Conservation (phyloP, 345 rosid species). For the Lepidium aucheri region DNA sequence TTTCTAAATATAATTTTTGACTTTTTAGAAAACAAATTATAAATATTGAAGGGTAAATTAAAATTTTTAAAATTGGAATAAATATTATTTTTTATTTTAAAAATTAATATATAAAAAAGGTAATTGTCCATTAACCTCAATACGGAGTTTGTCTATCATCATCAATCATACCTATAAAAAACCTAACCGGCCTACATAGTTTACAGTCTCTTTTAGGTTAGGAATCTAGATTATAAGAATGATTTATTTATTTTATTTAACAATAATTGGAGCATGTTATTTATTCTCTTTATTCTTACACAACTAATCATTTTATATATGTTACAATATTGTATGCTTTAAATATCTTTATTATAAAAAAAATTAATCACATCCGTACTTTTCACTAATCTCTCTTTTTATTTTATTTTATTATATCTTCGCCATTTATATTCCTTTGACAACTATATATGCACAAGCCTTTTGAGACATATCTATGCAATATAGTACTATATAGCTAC, state of each 20-base stretch:
- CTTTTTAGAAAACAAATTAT: too few relatives aligned
- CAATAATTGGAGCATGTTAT: constrained; percentile 37
- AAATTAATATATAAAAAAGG: background rate
- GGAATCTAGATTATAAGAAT: constrained; percentile 23
- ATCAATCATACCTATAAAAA: constrained; percentile 34
- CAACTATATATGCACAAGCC: constrained; percentile 22
- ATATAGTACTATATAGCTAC: background rate
- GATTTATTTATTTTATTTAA: constrained; percentile 8
- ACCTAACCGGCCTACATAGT: constrained; percentile 37
- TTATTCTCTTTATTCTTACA: constrained; percentile 23
- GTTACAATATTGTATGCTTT: constrained; percentile 20
- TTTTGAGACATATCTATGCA: background rate
- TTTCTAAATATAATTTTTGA: background rate
- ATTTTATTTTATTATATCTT: constrained; percentile 8
- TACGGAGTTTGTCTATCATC: constrained; percentile 31
- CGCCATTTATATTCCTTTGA: constrained; percentile 16
- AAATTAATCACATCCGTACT: background rate
- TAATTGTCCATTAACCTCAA: constrained; percentile 5
- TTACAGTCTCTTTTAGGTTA: constrained; percentile 32
- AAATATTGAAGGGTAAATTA: background rate
- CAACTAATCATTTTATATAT: constrained; percentile 14
- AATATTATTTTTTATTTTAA: too few relatives aligned
- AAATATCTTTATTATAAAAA: background rate
- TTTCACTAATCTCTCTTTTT: constrained; percentile 1
- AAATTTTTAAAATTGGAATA: background rate